phyloP scores from a whole-genome alignment of 169 alveolate genomes.

The Eimeria tenella region DNA sequence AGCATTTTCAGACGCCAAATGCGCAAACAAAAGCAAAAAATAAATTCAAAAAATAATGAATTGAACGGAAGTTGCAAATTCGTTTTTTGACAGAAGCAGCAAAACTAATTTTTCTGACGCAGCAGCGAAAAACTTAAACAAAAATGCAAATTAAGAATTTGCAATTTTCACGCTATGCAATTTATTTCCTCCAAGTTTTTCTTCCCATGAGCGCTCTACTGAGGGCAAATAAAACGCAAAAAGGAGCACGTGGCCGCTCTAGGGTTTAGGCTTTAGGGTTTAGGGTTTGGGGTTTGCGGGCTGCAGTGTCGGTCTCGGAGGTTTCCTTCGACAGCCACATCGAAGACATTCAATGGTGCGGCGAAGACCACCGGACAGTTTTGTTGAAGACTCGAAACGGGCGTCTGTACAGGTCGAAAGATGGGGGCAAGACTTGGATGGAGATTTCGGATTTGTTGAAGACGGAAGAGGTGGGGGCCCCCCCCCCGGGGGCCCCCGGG shows the following conservation, averaged over 20 bases:
- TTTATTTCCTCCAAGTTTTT: not conserved
- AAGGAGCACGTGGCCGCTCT: too few species aligned
- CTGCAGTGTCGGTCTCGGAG: slow-evolving; percentile 82
- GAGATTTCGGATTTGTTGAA: slow-evolving; percentile 83
- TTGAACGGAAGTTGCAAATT: too few species aligned
- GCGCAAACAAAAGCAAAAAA: too few species aligned
- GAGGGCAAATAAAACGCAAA: not conserved
- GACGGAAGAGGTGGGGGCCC: not conserved
- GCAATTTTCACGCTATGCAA: not conserved
- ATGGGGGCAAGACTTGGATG: slow-evolving; percentile 87
- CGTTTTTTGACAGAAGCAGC: too few species aligned
- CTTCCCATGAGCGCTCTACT: not conserved
- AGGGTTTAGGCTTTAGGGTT: not conserved
- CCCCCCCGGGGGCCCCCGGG: not conserved
- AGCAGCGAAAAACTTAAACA: too few species aligned
- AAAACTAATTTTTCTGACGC: too few species aligned
- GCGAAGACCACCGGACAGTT: slow-evolving; percentile 80
- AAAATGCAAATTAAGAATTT: not conserved
- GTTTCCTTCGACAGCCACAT: slow-evolving; percentile 82
- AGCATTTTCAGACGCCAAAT: too few species aligned
- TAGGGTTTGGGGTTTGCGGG: not conserved
- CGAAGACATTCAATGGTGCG: slow-evolving; percentile 84
- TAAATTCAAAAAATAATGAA: too few species aligned
- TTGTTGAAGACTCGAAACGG: slow-evolving; percentile 80
- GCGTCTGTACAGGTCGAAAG: slow-evolving; percentile 84